phyloP scores from a whole-genome alignment of 2,329 filamentous ascomycete species.

The Fusarium scirpi region DNA sequence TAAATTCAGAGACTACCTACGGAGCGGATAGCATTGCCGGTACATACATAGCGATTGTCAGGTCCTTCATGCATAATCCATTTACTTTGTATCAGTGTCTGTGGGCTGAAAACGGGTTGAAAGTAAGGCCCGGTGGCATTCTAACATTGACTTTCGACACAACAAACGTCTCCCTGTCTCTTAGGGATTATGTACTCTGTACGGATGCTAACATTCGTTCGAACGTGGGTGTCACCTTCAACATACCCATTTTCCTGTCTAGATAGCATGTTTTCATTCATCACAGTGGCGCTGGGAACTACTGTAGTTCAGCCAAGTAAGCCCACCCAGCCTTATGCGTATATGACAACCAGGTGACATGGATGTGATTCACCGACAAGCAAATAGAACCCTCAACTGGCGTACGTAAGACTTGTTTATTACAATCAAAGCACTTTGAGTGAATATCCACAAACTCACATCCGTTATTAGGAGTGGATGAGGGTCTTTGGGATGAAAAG shows the following conservation, averaged over 20 bases:
- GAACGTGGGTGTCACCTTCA: neutral
- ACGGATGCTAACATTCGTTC: neutral
- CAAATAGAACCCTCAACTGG: too few relatives aligned
- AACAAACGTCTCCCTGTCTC: neutral
- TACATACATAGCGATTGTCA: neutral
- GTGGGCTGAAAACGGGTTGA: neutral
- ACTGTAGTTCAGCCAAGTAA: neutral
- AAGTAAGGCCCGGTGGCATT: neutral
- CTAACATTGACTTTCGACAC: neutral
- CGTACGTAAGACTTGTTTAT: neutral
- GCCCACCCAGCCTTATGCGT: conserved; percentile 6
- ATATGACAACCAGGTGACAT: neutral
- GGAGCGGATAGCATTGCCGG: neutral
- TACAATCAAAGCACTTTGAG: neutral
- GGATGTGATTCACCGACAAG: neutral
- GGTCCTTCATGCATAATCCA: neutral
- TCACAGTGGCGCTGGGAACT: conserved; percentile 2
- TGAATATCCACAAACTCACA: neutral
- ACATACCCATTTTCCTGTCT: neutral
- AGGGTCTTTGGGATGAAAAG: neutral
- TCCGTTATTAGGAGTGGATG: neutral
- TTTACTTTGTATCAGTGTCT: neutral
- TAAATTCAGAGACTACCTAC: neutral
- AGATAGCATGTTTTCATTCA: neutral
- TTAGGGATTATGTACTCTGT: neutral